A percentile compares a stretch with the other conserved stretches of the same genome.
phyloP scores from a whole-genome alignment of 208 protist genomes.

The Leishmania major region DNA sequence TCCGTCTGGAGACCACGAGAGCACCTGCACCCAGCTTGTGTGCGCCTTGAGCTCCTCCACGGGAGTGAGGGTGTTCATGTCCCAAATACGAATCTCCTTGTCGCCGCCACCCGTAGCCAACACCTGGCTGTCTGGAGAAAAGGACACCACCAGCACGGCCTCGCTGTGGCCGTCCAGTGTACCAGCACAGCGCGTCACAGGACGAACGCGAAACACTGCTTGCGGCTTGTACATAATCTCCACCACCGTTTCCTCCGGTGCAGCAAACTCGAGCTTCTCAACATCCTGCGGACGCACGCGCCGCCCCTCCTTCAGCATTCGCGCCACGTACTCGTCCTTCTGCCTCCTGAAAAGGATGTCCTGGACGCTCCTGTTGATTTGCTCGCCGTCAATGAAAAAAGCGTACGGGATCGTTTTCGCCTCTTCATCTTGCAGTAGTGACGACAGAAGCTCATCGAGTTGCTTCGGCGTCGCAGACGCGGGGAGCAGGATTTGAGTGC shows the following conservation, averaged over 20 bases:
- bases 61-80: constrained; percentile 96
- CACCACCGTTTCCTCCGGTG: constrained; percentile 84
- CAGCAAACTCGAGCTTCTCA: constrained; percentile 74
- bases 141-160: constrained; percentile 93
- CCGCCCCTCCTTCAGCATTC: constrained; percentile 83
- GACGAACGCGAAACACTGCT: constrained; percentile 96
- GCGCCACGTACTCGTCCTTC: constrained; percentile 73
- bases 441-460: constrained; percentile 86
- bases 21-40: constrained; percentile 95
- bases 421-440: constrained; percentile 68
- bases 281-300: constrained; percentile 82
- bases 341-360: constrained; percentile 82
- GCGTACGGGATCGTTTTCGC: constrained; percentile 92
- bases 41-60: constrained; percentile 92
- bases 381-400: constrained; percentile 96
- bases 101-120: constrained; percentile 97
- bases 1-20: constrained; percentile 96
- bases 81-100: constrained; percentile 97
- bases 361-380: constrained; percentile 90
- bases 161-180: constrained; percentile 96
- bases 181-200: constrained; percentile 95
- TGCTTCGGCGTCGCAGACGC: constrained; percentile 87
- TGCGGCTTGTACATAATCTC: constrained; percentile 96
- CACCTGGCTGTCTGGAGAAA: constrained; percentile 94
- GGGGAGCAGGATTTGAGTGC: constrained; percentile 94